Evolutionary conservation across 2,329 filamentous ascomycete species (phyloP).

Genomic region (Aspergillus ochraceus): DNA sequence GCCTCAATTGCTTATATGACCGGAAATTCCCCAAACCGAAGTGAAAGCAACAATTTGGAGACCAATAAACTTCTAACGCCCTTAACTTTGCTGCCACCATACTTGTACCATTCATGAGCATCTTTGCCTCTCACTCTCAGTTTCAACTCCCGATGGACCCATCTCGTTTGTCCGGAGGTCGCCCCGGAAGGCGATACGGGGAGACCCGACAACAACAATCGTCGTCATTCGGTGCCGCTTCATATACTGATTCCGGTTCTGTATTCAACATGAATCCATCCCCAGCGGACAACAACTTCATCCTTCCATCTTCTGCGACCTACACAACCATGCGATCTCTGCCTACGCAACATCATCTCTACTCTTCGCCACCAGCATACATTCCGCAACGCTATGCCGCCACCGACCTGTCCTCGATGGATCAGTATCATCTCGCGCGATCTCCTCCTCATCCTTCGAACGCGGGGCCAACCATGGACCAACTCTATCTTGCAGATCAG

Average conservation of each 20-base stretch:
- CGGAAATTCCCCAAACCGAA: not conserved
- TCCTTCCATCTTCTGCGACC: not conserved
- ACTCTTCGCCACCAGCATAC: not conserved
- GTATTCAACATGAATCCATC: not conserved
- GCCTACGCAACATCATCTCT: not conserved
- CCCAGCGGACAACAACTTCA: not conserved
- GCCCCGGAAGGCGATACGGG: not conserved
- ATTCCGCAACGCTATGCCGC: not conserved
- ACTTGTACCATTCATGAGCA: not conserved
- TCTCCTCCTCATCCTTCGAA: not conserved
- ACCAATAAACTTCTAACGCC: not conserved
- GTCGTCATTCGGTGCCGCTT: not conserved
- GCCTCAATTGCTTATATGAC: constrained; percentile 3
- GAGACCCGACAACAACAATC: not conserved
- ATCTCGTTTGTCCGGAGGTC: not conserved
- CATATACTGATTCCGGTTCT: not conserved
- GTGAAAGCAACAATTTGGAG: not conserved
- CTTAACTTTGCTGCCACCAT: not conserved
- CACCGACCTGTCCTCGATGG: not conserved
- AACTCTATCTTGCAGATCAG: constrained; percentile 2
- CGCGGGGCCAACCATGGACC: not conserved
- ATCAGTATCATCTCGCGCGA: not conserved
- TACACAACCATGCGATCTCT: not conserved
- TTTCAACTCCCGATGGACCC: not conserved
- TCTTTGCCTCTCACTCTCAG: not conserved